Percentiles rank a stretch among this genome's conserved stretches.
Evolutionary conservation across 768 basidiomycete species (phyloP).

Genomic region (Leucosporidium creatinivorum): DNA sequence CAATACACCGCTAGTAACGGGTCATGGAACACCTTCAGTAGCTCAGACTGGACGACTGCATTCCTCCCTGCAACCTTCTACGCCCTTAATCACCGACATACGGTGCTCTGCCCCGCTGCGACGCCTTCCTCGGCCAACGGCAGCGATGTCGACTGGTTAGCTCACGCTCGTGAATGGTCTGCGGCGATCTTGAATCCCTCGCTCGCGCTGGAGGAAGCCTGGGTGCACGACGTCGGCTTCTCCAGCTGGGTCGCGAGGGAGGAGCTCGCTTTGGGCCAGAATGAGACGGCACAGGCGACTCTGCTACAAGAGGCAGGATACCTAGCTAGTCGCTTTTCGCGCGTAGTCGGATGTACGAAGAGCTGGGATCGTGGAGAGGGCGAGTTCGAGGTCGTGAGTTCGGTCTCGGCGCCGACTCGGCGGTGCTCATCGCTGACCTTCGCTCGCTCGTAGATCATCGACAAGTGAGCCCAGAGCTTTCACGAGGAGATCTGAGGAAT

Average conservation of each 20-base stretch:
- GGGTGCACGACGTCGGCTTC: slow-evolving; percentile 19
- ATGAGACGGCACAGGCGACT: background rate
- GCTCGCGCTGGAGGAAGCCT: background rate
- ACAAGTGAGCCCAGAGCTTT: background rate
- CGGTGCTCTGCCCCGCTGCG: background rate
- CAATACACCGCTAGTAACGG: background rate
- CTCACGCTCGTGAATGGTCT: background rate
- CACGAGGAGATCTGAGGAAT: too few species aligned
- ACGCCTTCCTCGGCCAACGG: background rate
- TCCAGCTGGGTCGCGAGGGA: background rate
- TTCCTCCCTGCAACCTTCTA: slow-evolving; percentile 4
- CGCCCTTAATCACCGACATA: background rate
- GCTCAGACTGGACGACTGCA: background rate
- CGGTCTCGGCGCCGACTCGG: background rate
- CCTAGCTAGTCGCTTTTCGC: background rate
- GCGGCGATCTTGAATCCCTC: background rate
- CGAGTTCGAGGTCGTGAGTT: slow-evolving; percentile 11
- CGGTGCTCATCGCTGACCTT: background rate
- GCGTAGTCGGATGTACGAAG: slow-evolving; percentile 3
- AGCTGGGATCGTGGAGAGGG: slow-evolving; percentile 8
- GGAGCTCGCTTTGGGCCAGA: background rate
- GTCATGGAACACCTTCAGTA: background rate
- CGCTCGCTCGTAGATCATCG: background rate
- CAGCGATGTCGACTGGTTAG: background rate
- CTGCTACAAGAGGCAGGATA: background rate